Evolutionary conservation across 805 yeast genomes (phyloP), one percentile per base, ranked within the genome.

Genomic region (Lachancea sp.): DNA sequence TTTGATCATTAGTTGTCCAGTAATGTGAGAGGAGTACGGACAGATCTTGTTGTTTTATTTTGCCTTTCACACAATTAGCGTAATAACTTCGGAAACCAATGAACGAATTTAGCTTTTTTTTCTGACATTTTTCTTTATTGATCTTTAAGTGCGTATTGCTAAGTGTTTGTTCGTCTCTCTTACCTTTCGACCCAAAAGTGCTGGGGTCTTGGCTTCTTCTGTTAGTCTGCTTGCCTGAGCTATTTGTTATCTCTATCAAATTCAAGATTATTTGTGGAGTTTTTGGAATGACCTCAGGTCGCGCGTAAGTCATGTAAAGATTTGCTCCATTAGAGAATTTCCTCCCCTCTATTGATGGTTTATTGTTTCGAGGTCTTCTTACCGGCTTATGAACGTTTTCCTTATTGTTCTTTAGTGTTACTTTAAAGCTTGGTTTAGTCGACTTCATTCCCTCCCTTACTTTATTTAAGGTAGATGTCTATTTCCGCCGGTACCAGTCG

Each of bases 31-130:
- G 41, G 19, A 52, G 34, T 5, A 46, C 19, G 3, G 58, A 52
- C 19, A 54, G 38, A 13, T 42, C 41, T 34, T 46, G 47, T 41
- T 54, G 58, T 13, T 48, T 50, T 5, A 36, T 24, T 16, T 50
- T 30, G 4, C 56, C 55, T 15, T 46, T 25, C 16, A 51, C 53
- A 36, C 41, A 54, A 30, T 51, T 54, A 19, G 58, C 49, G 38
- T 55, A 49, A 30, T 55, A 55, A 13, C 51, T 46, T 36, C 60
- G 45, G 25, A 54, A 55, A 1, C 56, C 57, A 42, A 55, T 51
- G 37, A 55, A 55, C 8, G 52, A 41, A 40, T 55, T 55, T 9
- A 55, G 17, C 15, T 43, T 41, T 28, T 41, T 47, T 12, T 23
- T 37, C 23, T 8, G 8, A 29, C 15, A 8, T 22, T 26, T 26